phyloP scores from a whole-genome alignment of 1,284 basidiomycete species.

The Amylostereum chailletii region DNA sequence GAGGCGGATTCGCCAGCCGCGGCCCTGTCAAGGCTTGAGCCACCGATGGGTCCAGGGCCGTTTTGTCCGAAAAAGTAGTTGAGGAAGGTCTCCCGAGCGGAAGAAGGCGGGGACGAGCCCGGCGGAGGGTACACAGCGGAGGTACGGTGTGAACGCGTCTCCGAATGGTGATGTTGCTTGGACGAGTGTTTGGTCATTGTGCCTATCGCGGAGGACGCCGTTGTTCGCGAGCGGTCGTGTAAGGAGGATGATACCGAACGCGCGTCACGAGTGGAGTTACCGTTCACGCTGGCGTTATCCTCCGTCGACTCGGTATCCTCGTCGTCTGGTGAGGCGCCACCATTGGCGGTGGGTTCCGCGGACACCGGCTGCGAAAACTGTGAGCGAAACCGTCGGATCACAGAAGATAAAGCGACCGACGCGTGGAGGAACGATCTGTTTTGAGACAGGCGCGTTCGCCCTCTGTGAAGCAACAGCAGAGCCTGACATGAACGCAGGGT shows the following conservation, averaged over 20 bases:
- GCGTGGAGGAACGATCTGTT: conserved; percentile 32
- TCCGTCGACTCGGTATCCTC: conserved; percentile 52
- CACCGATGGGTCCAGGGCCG: conserved; percentile 55
- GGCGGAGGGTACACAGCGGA: conserved; percentile 22
- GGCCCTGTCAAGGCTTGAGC: conserved; percentile 34
- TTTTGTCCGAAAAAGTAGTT: conserved; percentile 94
- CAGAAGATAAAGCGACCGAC: conserved; percentile 31
- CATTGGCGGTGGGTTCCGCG: conserved; percentile 43
- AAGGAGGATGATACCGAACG: conserved; percentile 77
- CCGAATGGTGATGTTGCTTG: conserved; percentile 22
- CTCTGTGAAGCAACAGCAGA: conserved; percentile 47
- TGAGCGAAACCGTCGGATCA: conserved; percentile 14
- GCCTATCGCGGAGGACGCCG: conserved; percentile 14
- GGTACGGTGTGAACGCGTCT: conserved; percentile 24
- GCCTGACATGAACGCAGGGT: conserved; percentile 80
- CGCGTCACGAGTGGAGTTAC: conserved; percentile 44
- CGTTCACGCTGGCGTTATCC: conserved; percentile 41
- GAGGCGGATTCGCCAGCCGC: conserved; percentile 11
- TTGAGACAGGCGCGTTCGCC: conserved; percentile 35
- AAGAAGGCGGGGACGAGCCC: conserved; percentile 21
- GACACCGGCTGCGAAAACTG: conserved; percentile 38
- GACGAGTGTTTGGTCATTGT: conserved; percentile 29
- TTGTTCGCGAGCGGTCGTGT: conserved; percentile 41
- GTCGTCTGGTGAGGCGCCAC: conserved; percentile 38
- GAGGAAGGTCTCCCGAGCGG: conserved; percentile 83